Evolutionary conservation across 306 rosid species (phyloP), one percentile per base, ranked within the genome.

Genomic region (Vigna mungo): DNA sequence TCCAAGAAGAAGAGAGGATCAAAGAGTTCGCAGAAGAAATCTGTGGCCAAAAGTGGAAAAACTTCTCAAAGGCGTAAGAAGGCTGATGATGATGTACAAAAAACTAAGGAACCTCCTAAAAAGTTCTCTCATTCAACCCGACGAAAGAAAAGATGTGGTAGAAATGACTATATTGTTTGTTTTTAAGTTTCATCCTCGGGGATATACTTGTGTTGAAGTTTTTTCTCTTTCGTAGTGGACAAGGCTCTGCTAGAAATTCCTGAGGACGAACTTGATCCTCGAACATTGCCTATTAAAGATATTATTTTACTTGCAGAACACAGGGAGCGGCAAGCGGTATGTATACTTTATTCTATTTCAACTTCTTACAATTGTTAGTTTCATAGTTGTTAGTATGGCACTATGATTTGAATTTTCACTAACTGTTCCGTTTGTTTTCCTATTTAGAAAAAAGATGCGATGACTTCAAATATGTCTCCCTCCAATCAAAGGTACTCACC

Each of bases 91-190:
- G 89, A 74, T 86, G 59, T 32, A 49, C 87, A 88, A 55, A 58
- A 66, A 43, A 55, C 61, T 5, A 65, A 82, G 80, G 68, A 84
- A 69, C 88, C 87, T 73, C 88, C 84, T 21, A 90, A 90, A 80
- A 95, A 82, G 81, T 90, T 95, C 75, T 58, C 94, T 16, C 97
- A 89, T 88, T 85, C 97, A 63, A 85, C 96, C 78, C 88, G 86
- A 32, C 94, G 89, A 56, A 95, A 21, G 68, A 95, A 46, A 87
- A 88, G 93, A 84, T 84, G 68, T 3, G 97, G 96, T 92, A 86
- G 12, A 72, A 68, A 71, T 68, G 55, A 14, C 68, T 61, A 66
- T 61, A 67, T 34, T 75, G 68, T 16, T 18, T 83, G 25, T 20
- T 17, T 60, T 49, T 39, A 30, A 48, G 48, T 68, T 68, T 60